These are phyloP conservation scores for Heterobasidion irregulare DNA, from an alignment of 1,284 basidiomycete species.

Conservation along the genomic window DNA sequence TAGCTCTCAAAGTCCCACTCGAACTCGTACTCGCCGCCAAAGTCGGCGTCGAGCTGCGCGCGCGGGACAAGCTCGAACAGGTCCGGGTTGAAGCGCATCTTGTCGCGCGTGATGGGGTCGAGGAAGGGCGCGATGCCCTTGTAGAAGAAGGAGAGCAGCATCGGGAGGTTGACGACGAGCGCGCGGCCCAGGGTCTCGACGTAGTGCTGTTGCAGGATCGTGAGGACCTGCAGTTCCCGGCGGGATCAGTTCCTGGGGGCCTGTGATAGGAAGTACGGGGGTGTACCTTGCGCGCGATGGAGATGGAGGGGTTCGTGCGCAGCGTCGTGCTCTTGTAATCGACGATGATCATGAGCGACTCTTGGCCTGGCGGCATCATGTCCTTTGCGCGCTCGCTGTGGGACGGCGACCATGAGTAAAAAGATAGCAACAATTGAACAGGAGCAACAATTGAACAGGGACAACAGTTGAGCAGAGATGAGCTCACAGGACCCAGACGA, in stretches of 20 bases:
- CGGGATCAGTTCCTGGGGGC: neutral
- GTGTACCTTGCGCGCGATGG: conserved; percentile 60
- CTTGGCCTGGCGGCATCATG: conserved; percentile 76
- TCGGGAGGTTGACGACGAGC: conserved; percentile 78
- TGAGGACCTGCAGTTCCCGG: conserved; percentile 40
- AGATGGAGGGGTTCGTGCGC: conserved; percentile 74
- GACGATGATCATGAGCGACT: conserved; percentile 74
- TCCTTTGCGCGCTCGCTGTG: conserved; percentile 79
- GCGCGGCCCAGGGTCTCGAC: conserved; percentile 85
- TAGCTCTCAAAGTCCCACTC: conserved; percentile 73
- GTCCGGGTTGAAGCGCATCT: conserved; percentile 89
- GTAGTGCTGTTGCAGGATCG: conserved; percentile 88
- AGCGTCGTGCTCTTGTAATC: conserved; percentile 80
- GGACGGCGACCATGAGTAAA: neutral
- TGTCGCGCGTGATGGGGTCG: conserved; percentile 86
- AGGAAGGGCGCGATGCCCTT: conserved; percentile 83
- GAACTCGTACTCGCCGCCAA: conserved; percentile 74
- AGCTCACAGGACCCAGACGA: conserved; percentile 77
- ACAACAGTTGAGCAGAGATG: neutral
- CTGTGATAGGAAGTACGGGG: neutral
- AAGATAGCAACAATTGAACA: neutral
- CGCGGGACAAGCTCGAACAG: conserved; percentile 67
- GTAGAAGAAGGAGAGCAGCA: conserved; percentile 79
- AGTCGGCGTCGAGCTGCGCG: conserved; percentile 75
- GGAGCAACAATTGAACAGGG: neutral